Base-by-base conservation (phyloP, 2,329 filamentous ascomycete species). In the Byssochlamys sp. region DNA sequence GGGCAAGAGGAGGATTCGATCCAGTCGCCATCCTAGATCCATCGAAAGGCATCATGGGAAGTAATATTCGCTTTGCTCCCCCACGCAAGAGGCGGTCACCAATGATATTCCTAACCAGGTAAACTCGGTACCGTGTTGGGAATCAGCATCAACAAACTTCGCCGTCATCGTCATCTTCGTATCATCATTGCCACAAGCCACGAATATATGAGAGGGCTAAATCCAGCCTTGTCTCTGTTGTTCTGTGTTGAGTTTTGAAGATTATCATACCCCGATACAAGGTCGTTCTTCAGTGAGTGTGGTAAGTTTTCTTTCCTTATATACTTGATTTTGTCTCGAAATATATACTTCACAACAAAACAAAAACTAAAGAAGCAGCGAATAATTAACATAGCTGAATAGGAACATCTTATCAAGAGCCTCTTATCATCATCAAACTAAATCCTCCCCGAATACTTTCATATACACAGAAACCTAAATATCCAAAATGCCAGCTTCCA, bases 401-500 rank as follows among this genome's bases (percentile, higher is more conserved):
- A 27, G 19, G 7, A 14, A 26, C 14, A 26, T 51, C 24, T 51
- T 25, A 19, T 6, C 45, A 19, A 14, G 9, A 49, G 9, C 45
- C 14, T 2, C 45, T 11, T 49, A 49, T 10, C n/a, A 3, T 49
- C 14, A 11, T 3, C 45, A 24, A 49, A 19, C n/a, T 25, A 24
- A 19, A 49, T 7, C 14, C 45, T 19, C 19, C 19, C 19, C 19
- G 19, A 19, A 19, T 19, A 19, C 19, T 19, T 19, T 19, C 1
- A 19, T 19, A 19, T 19, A 19, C 19, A 1, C 1, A 51, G 5
- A 26, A 51, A 3, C 4, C 2, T 12, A 26, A 27, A 51, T 6
- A 7, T 14, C 25, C 49, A 51, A 51, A 28, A 26, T 28, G 25
- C 25, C 61, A 67, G 26, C 31, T 50, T 69, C 68, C 52, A 69